These are phyloP conservation scores for Curvularia lunata DNA, from an alignment of 2,329 filamentous ascomycete genomes.

Conservation along the genomic window DNA sequence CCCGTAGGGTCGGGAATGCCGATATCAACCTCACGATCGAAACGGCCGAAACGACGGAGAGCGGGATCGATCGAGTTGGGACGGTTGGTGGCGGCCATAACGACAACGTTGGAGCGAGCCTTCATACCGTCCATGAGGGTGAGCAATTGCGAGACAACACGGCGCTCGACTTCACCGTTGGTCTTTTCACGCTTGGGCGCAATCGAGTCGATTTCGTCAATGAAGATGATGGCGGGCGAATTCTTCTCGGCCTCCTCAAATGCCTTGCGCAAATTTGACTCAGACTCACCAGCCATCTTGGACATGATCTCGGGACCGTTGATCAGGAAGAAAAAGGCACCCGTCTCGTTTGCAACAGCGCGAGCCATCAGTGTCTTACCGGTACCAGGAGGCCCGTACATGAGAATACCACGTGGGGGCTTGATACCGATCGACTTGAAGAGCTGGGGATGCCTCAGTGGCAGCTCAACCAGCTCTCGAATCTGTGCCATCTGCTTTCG, in stretches of 20 bases:
- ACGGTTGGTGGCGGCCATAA: slow-evolving; percentile 98
- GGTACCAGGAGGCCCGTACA: slow-evolving; percentile 92
- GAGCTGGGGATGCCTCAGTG: slow-evolving; percentile 93
- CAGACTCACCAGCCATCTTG: slow-evolving; percentile 99
- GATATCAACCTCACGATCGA: slow-evolving; percentile 98
- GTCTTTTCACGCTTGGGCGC: slow-evolving; percentile 99
- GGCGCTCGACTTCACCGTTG: slow-evolving; percentile 97
- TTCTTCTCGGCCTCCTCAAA: slow-evolving; percentile 99
- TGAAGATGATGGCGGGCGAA: slow-evolving; percentile 98
- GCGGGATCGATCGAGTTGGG: slow-evolving; percentile 99
- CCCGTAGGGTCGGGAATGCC: slow-evolving; percentile 97
- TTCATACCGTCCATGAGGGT: slow-evolving; percentile 99
- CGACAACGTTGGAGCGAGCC: slow-evolving; percentile 96
- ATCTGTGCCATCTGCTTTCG: slow-evolving; percentile 99
- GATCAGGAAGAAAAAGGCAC: slow-evolving; percentile 99
- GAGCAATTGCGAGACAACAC: slow-evolving; percentile 94
- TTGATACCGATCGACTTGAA: slow-evolving; percentile 99
- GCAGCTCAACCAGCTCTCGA: slow-evolving; percentile 96
- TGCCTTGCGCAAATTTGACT: slow-evolving; percentile 97
- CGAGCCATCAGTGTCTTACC: slow-evolving; percentile 99
- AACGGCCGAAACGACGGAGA: slow-evolving; percentile 95
- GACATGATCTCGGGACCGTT: slow-evolving; percentile 99
- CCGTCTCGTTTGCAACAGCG: slow-evolving; percentile 97
- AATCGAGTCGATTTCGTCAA: slow-evolving; percentile 99
- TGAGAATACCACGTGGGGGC: slow-evolving; percentile 95